These are phyloP conservation scores for Sutorius eximius DNA, from an alignment of 1,284 basidiomycete species.

Conservation along the genomic window DNA sequence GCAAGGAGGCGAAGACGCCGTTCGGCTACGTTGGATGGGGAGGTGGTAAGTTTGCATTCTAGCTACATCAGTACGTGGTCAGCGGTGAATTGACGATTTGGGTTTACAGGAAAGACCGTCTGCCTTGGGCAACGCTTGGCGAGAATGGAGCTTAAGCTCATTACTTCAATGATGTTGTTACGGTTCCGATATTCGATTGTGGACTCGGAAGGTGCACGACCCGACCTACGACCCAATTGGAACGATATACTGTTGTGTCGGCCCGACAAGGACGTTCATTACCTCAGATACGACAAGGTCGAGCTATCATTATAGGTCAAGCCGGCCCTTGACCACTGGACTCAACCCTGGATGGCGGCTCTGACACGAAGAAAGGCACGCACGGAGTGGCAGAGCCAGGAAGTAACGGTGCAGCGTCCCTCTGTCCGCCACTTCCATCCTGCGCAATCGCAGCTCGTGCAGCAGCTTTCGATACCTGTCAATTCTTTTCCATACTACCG, in stretches of 20 bases:
- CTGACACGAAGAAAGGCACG: no score
- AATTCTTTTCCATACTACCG: no score
- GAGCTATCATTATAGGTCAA: slow-evolving; percentile 24
- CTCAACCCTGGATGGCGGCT: slow-evolving; percentile 1
- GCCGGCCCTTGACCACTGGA: slow-evolving; percentile 29
- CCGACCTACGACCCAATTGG: slow-evolving; percentile 60
- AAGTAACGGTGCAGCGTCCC: no score
- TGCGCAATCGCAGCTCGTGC: no score
- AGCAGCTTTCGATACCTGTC: no score
- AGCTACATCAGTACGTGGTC: slow-evolving; percentile 22
- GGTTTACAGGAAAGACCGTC: slow-evolving; percentile 54
- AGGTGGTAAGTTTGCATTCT: slow-evolving; percentile 52
- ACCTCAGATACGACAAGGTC: slow-evolving; percentile 46
- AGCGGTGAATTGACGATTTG: slow-evolving; percentile 15
- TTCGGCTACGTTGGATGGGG: slow-evolving; percentile 74
- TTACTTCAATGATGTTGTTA: slow-evolving; percentile 62
- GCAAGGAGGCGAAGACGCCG: slow-evolving; percentile 49
- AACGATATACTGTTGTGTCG: slow-evolving; percentile 69
- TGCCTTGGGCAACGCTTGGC: slow-evolving; percentile 73
- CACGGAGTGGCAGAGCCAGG: no score
- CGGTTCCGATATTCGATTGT: slow-evolving; percentile 58
- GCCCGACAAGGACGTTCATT: slow-evolving; percentile 53
- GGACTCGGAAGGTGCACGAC: slow-evolving; percentile 47
- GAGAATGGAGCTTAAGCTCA: slow-evolving; percentile 66
- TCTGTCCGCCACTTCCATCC: no score